A percentile compares a stretch with the other conserved stretches of the same genome.
phyloP scores from a whole-genome alignment of 306 rosid species.

The Cucumis hystrix region DNA sequence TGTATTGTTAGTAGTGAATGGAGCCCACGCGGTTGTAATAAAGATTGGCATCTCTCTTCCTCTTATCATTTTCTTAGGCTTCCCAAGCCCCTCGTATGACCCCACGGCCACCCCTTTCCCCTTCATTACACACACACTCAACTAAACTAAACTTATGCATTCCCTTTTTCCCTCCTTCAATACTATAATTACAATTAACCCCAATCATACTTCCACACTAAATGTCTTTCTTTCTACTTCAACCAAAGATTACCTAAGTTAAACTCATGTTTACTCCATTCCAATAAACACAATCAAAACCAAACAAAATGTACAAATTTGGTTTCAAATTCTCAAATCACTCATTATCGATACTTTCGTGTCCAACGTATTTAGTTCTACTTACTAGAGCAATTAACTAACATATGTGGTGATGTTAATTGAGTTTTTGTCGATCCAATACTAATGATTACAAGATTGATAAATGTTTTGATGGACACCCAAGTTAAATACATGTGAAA shows the following conservation, averaged over 20 bases:
- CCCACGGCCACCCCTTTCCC: not conserved
- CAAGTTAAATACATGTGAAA: no score
- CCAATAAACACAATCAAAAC: no score
- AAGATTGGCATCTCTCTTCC: not conserved
- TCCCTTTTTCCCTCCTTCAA: not conserved
- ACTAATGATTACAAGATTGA: no score
- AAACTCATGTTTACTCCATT: no score
- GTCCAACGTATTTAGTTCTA: not conserved
- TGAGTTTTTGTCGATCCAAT: no score
- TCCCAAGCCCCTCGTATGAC: not conserved
- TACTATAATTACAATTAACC: no score
- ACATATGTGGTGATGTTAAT: not conserved
- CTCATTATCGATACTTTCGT: not conserved
- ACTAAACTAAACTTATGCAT: not conserved
- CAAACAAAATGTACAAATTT: no score
- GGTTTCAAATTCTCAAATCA: no score
- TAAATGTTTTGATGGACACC: no score
- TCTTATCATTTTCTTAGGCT: not conserved
- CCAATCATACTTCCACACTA: no score
- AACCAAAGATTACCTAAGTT: no score
- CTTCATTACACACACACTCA: not conserved
- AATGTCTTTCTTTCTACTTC: no score
- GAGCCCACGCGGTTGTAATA: slow-evolving; percentile 1
- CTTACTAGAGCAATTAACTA: not conserved
- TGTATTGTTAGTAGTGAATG: not conserved